Conservation (phyloP, 1,284 basidiomycete genomes). For the Pseudozyma sp. region DNA sequence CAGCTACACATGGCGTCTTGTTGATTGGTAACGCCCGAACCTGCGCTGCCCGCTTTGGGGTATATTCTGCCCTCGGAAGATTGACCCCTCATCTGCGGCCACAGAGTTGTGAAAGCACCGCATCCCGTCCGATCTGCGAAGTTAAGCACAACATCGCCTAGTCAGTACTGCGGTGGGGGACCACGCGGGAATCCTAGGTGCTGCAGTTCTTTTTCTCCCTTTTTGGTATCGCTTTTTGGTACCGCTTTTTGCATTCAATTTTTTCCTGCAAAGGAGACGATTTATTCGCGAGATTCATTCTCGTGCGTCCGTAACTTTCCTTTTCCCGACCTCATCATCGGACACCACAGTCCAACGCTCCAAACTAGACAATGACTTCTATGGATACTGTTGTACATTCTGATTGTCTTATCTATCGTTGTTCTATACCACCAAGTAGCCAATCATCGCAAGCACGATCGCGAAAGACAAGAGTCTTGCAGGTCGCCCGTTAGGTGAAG, state of each 20-base stretch:
- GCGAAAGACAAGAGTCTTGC: slow-evolving; percentile 2
- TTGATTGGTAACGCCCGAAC: too few species aligned
- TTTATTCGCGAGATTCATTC: too few species aligned
- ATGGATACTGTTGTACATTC: not conserved
- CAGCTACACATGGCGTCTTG: too few species aligned
- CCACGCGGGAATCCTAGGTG: slow-evolving; percentile 84
- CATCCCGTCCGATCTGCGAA: slow-evolving; percentile 84
- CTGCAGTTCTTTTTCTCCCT: slow-evolving; percentile 74
- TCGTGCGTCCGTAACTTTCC: too few species aligned
- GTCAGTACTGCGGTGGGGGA: slow-evolving; percentile 86
- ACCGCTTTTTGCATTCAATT: too few species aligned
- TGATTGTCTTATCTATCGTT: not conserved
- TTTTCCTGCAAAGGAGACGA: too few species aligned
- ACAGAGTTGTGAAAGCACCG: slow-evolving; percentile 82
- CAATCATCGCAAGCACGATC: slow-evolving; percentile 3
- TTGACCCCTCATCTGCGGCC: slow-evolving; percentile 74
- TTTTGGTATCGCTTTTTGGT: not conserved
- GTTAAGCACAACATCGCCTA: slow-evolving; percentile 82
- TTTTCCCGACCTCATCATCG: too few species aligned
- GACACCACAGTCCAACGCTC: too few species aligned
- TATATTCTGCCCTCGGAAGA: too few species aligned
- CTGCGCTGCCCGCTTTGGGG: too few species aligned
- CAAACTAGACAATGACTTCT: not conserved
- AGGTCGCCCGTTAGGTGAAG: slow-evolving; percentile 4
- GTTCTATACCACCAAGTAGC: slow-evolving; percentile 5